phyloP scores from a whole-genome alignment of 805 yeast species.

The Myxozyma monticola region DNA sequence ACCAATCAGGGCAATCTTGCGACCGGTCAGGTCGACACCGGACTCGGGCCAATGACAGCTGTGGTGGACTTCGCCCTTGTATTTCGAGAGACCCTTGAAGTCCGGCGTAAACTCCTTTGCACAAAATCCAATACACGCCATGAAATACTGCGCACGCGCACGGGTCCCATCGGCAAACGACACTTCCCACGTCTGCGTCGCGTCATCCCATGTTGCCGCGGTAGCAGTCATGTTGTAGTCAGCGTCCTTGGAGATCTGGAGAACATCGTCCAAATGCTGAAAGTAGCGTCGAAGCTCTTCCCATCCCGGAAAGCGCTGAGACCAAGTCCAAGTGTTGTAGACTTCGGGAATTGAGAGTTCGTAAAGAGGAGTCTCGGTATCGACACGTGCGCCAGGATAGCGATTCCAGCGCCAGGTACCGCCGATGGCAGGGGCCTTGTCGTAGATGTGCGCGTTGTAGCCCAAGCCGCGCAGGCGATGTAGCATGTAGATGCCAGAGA shows the following conservation, averaged over 20 bases:
- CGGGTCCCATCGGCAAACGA: slow-evolving; percentile 27
- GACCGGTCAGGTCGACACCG: slow-evolving; percentile 31
- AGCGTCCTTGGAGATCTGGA: slow-evolving; percentile 34
- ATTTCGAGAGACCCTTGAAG: slow-evolving; percentile 31
- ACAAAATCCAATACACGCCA: slow-evolving; percentile 31
- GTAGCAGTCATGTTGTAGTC: slow-evolving; percentile 32
- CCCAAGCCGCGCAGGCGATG: slow-evolving; percentile 32
- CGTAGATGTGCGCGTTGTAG: slow-evolving; percentile 25
- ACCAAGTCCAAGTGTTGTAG: slow-evolving; percentile 36
- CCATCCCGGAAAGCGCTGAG: slow-evolving; percentile 35
- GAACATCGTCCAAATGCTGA: slow-evolving; percentile 34
- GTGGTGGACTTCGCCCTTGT: slow-evolving; percentile 34
- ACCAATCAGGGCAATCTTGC: slow-evolving; percentile 35
- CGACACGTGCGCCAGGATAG: slow-evolving; percentile 39
- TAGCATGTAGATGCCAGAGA: slow-evolving; percentile 28
- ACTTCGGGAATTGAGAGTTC: slow-evolving; percentile 36
- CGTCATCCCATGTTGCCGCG: slow-evolving; percentile 32
- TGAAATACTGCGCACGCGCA: slow-evolving; percentile 16
- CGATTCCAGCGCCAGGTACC: slow-evolving; percentile 35
- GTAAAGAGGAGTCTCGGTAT: slow-evolving; percentile 37
- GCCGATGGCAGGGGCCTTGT: slow-evolving; percentile 31
- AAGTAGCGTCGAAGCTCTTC: slow-evolving; percentile 36
- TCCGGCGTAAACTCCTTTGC: slow-evolving; percentile 35
- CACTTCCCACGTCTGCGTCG: slow-evolving; percentile 33
- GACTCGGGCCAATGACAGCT: slow-evolving; percentile 36